Base-by-base conservation (phyloP, 108 stramenopile species). In the Heterococcus sp. region DNA sequence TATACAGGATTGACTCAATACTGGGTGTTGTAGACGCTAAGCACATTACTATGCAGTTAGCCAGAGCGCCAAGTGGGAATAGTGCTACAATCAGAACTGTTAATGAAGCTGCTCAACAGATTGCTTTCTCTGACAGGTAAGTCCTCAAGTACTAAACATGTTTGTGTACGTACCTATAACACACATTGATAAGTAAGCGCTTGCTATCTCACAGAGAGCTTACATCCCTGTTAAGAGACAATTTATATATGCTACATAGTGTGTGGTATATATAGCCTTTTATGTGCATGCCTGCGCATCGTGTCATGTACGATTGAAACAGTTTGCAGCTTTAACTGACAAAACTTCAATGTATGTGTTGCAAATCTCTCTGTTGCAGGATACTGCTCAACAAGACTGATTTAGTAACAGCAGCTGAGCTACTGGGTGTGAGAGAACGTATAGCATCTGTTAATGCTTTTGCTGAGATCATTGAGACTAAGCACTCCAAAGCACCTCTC, bases 11-110 rank as follows among this genome's bases (percentile, higher is more conserved):
- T n/a, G 97, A 98, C 68, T 85, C 87, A 40, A 91, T 98, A 69
- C 88, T 98, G 68, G 96, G 95, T 4, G 93, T 98, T 3, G 94
- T 94, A 14, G 98, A 97, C 83, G 92, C 94, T 74, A 94, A 96
- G 86, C 73, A 93, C 78, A 92, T 96, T 63, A 34, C 91, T 27
- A 72, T 58, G 5, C 92, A 94, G 40, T 87, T 96, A 35, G 87
- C 85, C 30, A 93, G 96, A 39, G 87, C 89, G 86, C 93, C 95
- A 78, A 91, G 92, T 37, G 81, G 80, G 36, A n/a, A n/a, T n/a
- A n/a, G n/a, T n/a, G 75, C 36, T 32, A 92, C 89, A 32, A 92
- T 69, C n/a, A 11, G 39, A 2, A 74, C 26, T 33, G 79, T 94
- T 71, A 97, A 96, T 80, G 98, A 98, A 84, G 89, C 95, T 0